phyloP scores from a whole-genome alignment of 768 basidiomycete species.

The Gymnopilus junonius region DNA sequence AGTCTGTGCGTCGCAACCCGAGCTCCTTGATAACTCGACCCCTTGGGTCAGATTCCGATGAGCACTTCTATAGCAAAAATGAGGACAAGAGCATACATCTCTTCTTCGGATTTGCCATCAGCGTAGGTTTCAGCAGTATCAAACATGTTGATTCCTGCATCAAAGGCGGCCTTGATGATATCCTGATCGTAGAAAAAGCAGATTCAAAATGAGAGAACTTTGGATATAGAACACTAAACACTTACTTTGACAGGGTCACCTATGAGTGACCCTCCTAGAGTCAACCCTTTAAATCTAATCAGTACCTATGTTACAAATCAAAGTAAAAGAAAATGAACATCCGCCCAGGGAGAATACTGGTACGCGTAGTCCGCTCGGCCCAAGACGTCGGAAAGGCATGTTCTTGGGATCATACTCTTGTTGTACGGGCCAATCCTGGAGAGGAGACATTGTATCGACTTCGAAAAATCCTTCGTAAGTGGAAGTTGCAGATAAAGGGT shows the following conservation, averaged over 20 bases:
- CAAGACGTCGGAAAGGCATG: slow-evolving; percentile 63
- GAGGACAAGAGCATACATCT: slow-evolving; percentile 54
- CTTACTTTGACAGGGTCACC: slow-evolving; percentile 69
- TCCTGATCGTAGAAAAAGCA: slow-evolving; percentile 36
- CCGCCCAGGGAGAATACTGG: slow-evolving; percentile 72
- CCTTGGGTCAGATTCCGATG: slow-evolving; percentile 25
- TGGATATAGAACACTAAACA: not conserved
- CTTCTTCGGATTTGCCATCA: slow-evolving; percentile 73
- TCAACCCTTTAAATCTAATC: slow-evolving; percentile 33
- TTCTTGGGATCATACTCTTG: slow-evolving; percentile 52
- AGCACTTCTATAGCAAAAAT: not conserved
- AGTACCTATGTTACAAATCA: not conserved
- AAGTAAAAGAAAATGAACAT: slow-evolving; percentile 46
- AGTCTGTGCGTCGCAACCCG: slow-evolving; percentile 63
- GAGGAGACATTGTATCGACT: slow-evolving; percentile 12
- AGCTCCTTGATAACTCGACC: slow-evolving; percentile 83
- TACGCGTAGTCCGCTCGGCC: slow-evolving; percentile 64
- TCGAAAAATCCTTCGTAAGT: not conserved
- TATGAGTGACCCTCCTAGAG: slow-evolving; percentile 62
- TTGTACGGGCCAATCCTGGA: slow-evolving; percentile 25
- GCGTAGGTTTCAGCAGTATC: slow-evolving; percentile 73
- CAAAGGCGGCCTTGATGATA: slow-evolving; percentile 77
- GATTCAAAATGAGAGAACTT: not conserved
- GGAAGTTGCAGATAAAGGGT: not conserved
- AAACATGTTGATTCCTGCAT: slow-evolving; percentile 78